These are phyloP conservation scores for Eucalyptus guilfoylei DNA, from an alignment of 345 rosid species.

Conservation along the genomic window DNA sequence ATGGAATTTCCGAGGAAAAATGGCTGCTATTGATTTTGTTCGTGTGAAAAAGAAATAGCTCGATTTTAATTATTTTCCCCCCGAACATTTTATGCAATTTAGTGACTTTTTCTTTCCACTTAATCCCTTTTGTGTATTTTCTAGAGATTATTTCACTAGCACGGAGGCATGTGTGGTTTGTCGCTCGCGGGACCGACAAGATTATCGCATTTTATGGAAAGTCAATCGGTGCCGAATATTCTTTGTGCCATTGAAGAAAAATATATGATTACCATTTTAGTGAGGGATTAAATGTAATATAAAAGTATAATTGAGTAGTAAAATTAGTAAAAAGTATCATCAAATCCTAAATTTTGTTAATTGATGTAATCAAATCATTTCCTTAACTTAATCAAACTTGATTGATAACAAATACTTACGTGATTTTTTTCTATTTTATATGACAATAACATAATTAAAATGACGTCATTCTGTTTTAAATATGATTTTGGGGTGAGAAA, in stretches of 20 bases:
- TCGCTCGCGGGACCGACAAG: fast-evolving
- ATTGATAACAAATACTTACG: fast-evolving
- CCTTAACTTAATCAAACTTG: too few relatives aligned
- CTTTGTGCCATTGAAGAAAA: not conserved
- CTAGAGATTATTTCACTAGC: not conserved
- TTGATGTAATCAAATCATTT: too few relatives aligned
- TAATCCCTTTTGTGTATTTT: not conserved
- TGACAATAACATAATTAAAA: too few relatives aligned
- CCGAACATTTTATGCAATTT: not conserved
- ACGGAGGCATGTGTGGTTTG: fast-evolving
- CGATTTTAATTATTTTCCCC: not conserved
- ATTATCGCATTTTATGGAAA: not conserved
- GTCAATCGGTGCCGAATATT: not conserved
- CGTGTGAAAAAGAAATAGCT: not conserved
- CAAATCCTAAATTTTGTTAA: too few relatives aligned
- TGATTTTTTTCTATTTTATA: not conserved
- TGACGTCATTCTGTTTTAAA: too few relatives aligned
- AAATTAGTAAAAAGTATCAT: fast-evolving
- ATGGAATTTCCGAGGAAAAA: not conserved
- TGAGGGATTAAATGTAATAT: not conserved
- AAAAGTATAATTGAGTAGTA: fast-evolving
- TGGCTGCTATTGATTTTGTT: not conserved
- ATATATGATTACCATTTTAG: too few relatives aligned
- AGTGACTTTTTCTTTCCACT: not conserved
- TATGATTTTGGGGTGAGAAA: too few relatives aligned